These are phyloP conservation scores for Dinochytrium kinnereticum DNA, from an alignment of 371 early-diverging fungal species.

Conservation along the genomic window DNA sequence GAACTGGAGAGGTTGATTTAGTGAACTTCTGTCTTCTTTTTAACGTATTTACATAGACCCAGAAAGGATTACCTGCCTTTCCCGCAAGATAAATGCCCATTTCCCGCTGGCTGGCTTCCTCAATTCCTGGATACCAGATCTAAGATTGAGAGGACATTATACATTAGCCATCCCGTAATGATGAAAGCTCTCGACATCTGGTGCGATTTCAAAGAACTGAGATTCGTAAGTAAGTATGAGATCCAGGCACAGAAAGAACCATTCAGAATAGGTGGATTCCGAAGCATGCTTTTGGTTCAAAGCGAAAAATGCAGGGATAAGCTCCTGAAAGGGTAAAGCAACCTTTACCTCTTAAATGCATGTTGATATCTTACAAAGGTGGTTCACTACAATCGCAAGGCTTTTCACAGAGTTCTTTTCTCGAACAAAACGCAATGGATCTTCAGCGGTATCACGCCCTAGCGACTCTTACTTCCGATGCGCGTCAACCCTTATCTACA, in stretches of 20 bases:
- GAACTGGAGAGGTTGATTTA: not conserved
- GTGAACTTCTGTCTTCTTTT: not conserved
- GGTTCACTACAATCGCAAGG: conserved; percentile 45
- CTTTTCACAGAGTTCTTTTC: conserved; percentile 46
- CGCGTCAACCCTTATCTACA: conserved; percentile 49
- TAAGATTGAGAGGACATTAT: conserved; percentile 48
- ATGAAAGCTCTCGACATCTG: conserved; percentile 46
- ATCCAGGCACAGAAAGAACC: conserved; percentile 46
- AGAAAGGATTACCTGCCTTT: conserved; percentile 32
- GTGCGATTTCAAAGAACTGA: conserved; percentile 35
- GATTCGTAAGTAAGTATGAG: conserved; percentile 47
- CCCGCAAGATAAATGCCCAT: conserved; percentile 45
- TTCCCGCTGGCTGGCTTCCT: conserved; percentile 51
- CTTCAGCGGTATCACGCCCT: conserved; percentile 18
- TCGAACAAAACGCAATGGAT: conserved; percentile 10
- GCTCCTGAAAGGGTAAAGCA: conserved; percentile 50
- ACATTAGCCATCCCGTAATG: conserved; percentile 46
- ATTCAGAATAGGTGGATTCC: conserved; percentile 51
- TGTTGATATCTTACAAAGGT: conserved; percentile 37
- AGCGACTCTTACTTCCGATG: conserved; percentile 44
- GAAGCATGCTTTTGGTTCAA: conserved; percentile 56
- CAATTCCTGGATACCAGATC: conserved; percentile 45
- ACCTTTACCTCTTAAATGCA: not conserved
- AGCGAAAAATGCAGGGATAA: conserved; percentile 58
- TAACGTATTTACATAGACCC: conserved; percentile 14